Conservation (phyloP, 495 filamentous ascomycete genomes). For the Hyaloscypha variabilis region DNA sequence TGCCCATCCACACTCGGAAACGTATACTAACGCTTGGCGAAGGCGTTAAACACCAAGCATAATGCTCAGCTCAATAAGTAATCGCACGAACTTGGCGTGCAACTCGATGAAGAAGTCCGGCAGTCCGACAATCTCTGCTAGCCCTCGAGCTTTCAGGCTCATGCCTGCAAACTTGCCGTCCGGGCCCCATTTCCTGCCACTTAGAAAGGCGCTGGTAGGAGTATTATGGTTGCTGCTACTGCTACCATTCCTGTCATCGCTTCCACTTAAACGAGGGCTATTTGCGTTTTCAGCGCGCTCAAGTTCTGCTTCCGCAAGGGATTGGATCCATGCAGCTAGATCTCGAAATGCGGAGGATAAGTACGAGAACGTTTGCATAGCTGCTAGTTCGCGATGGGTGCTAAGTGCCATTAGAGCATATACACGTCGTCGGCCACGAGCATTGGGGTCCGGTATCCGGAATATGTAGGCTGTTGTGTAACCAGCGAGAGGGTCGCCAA, state of each 20-base stretch:
- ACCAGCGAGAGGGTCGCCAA: conserved; percentile 78
- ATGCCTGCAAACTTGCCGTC: conserved; percentile 52
- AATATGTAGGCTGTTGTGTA: conserved; percentile 95
- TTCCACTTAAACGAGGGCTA: conserved; percentile 29
- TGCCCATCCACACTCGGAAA: not conserved
- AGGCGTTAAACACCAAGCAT: conserved; percentile 19
- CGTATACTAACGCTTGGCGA: not conserved
- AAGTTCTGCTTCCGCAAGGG: conserved; percentile 58
- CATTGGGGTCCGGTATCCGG: conserved; percentile 83
- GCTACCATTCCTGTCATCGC: conserved; percentile 26
- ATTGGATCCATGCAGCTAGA: conserved; percentile 73
- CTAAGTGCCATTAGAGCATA: conserved; percentile 87
- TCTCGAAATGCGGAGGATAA: conserved; percentile 76
- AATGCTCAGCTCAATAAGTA: conserved; percentile 64
- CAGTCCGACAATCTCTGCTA: conserved; percentile 84
- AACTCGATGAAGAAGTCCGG: conserved; percentile 88
- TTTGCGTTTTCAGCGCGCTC: conserved; percentile 42
- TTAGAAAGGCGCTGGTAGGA: conserved; percentile 66
- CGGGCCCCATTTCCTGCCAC: conserved; percentile 59
- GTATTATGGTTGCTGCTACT: conserved; percentile 34
- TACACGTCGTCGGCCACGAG: conserved; percentile 80
- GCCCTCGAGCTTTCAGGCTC: conserved; percentile 67
- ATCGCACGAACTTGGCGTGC: conserved; percentile 75
- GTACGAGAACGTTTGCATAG: conserved; percentile 73
- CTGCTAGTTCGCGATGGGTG: conserved; percentile 69